Evolutionary conservation across 2,329 filamentous ascomycete species (phyloP), one percentile per base, ranked within the genome.

Genomic region (Epichloe gansuensis): DNA sequence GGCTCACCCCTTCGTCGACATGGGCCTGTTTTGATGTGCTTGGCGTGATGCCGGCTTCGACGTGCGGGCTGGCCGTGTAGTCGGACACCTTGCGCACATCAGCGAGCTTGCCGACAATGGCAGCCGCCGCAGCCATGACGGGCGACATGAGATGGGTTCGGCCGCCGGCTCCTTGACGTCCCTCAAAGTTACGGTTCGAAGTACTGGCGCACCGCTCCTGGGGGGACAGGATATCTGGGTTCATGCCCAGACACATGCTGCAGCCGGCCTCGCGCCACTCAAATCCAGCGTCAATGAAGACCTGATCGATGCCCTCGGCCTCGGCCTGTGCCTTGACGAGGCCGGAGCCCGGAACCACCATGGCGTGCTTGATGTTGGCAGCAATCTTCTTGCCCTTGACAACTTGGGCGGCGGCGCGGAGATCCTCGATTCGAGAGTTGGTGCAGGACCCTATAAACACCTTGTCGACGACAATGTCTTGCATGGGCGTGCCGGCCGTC

Each of bases 181-280:
- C 93, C 68, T 97, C 93, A 60, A 97, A 97, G 71, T 97, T 97
- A 62, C 93, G 87, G 74, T 97, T 97, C 56, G 88, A 94, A 48
- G 93, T 97, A 65, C 85, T 91, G 42, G 93, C 93, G 66, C 93
- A 97, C 63, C 93, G 84, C 72, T 98, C 93, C 67, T 85, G 80
- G 51, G 93, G 90, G 90, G 2, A 82, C 46, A 97, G 79, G 57
- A 98, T 97, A 67, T 98, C 93, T 0, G 93, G 91, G 75, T 98
- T 98, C 91, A 98, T 98, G 66, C 93, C 93, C 51, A 98, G 78
- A 67, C 93, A 97, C 93, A 98, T 98, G 56, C 88, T 95, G 79
- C 93, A 98, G 48, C 93, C 93, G 59, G 93, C 93, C 73, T 98
- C 93, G 66, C 93, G 82, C 91, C 91, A 97, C 68, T 97, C 91